Base-by-base conservation (phyloP, 2,329 filamentous ascomycete species). In the Microthyrium microscopicum region DNA sequence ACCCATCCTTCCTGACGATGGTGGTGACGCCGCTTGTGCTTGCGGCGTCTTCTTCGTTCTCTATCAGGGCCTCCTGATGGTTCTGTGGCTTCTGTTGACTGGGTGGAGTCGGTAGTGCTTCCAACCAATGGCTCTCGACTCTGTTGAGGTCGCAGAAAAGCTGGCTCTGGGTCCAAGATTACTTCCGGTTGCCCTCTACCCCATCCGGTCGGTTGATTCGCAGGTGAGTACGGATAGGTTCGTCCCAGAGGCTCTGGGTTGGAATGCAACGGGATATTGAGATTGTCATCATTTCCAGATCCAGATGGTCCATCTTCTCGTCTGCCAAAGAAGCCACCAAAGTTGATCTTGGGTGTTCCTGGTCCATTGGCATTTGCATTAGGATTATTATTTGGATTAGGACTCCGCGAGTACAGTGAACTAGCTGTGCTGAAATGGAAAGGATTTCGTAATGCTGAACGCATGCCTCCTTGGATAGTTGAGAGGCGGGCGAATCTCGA, bases 21-120 rank as follows among this genome's bases (percentile, higher is more conserved):
- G 9, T 25, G 9, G 9, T 25, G 9, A 9, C n/a, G n/a, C n/a
- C n/a, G n/a, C n/a, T n/a, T n/a, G n/a, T n/a, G n/a, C 34, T 36
- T 26, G 34, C 8, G 8, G 18, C 28, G 27, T 18, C 31, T 36
- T 26, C 27, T 22, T 35, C 26, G 29, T 49, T 43, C 45, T 37
- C 6, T 26, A 16, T 20, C 28, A 31, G 27, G 20, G 30, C 16
- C 15, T 30, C 20, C n/a, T n/a, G n/a, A n/a, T 22, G 31, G 2
- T 16, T 22, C 22, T 25, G 9, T 12, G 22, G 13, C 22, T 12
- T 25, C 9, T 25, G 22, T 20, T 20, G 13, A n/a, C n/a, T n/a
- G n/a, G n/a, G 29, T 20, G 29, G 29, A 7, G 29, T 9, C 21
- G 25, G 9, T 20, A 18, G 17, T 27, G 20, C 13, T 24, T 20